These are phyloP conservation scores for Taphrina flavorubra DNA, from an alignment of 1,139 yeast species.

Conservation along the genomic window DNA sequence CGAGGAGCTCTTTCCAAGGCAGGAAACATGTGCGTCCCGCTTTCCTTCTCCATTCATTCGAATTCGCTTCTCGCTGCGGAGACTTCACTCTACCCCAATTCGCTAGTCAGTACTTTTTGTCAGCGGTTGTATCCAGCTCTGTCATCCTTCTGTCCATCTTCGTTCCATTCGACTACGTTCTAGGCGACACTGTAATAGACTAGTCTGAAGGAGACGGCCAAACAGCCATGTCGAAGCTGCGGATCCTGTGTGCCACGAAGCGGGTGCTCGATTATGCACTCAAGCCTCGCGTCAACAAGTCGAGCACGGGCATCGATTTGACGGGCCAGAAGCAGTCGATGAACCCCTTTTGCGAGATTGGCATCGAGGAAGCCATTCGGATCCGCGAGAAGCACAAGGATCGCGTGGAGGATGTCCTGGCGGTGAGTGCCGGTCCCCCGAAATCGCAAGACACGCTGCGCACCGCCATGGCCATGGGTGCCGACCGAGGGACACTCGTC, in stretches of 20 bases:
- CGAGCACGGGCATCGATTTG: constrained; percentile 84
- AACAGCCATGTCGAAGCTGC: constrained; percentile 30
- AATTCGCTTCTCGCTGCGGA: not conserved
- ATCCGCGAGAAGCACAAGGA: constrained; percentile 71
- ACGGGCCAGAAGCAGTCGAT: constrained; percentile 70
- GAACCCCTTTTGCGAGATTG: constrained; percentile 97
- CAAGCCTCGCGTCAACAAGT: constrained; percentile 88
- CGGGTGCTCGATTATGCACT: constrained; percentile 93
- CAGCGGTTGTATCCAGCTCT: too few relatives aligned
- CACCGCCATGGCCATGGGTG: constrained; percentile 93
- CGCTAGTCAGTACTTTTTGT: too few relatives aligned
- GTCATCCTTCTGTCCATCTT: too few relatives aligned
- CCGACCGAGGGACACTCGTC: constrained; percentile 79
- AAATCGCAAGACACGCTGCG: constrained; percentile 88
- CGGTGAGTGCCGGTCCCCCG: constrained; percentile 87
- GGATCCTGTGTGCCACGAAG: constrained; percentile 79
- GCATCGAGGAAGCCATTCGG: constrained; percentile 87
- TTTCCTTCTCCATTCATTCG: not conserved
- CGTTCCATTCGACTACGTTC: too few relatives aligned
- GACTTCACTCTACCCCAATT: too few relatives aligned
- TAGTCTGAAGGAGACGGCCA: too few relatives aligned
- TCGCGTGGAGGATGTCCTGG: constrained; percentile 82
- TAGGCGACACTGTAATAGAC: too few relatives aligned
- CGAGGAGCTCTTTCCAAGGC: not conserved
- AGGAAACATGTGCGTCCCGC: too few relatives aligned